phyloP scores from a whole-genome alignment of 306 rosid species.

The Geum urbanum region DNA sequence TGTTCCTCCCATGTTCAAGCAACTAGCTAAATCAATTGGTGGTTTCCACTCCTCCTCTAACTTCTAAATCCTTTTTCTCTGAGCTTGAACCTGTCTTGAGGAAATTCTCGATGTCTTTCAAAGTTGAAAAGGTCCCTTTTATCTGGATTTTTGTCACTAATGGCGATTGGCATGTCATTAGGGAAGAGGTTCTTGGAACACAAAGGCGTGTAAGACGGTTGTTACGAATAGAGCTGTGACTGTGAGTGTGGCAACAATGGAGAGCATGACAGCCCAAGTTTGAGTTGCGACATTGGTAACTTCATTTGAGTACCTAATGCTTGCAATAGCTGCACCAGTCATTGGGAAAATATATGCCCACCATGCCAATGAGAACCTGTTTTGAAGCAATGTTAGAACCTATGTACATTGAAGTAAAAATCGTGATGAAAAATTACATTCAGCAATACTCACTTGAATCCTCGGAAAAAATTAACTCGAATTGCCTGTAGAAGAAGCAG shows the following conservation, averaged over 20 bases:
- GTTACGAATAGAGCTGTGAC: constrained; percentile 48
- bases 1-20: constrained; percentile 50
- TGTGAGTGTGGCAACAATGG: constrained; percentile 44
- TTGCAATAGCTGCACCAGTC: constrained; percentile 95
- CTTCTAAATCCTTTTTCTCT: constrained; percentile 42
- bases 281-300: constrained; percentile 51
- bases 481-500: constrained; percentile 64
- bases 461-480: constrained; percentile 70
- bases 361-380: constrained; percentile 92
- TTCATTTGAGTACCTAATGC: constrained; percentile 65
- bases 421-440: not conserved
- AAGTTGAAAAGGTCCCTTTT: constrained; percentile 22
- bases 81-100: constrained; percentile 43
- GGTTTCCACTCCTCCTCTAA: constrained; percentile 20
- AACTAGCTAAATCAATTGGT: not conserved
- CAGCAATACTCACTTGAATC: constrained; percentile 83
- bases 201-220: constrained; percentile 69
- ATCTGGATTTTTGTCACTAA: constrained; percentile 59
- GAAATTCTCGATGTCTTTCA: constrained; percentile 59
- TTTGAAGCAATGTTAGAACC: constrained; percentile 23
- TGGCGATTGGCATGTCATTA: constrained; percentile 88
- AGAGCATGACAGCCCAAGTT: constrained; percentile 44
- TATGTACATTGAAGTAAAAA: not conserved
- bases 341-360: constrained; percentile 99
- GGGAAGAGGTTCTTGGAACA: constrained; percentile 75